These are phyloP conservation scores for Blumeriella jaapii DNA, from an alignment of 2,329 filamentous ascomycete species.

Conservation along the genomic window DNA sequence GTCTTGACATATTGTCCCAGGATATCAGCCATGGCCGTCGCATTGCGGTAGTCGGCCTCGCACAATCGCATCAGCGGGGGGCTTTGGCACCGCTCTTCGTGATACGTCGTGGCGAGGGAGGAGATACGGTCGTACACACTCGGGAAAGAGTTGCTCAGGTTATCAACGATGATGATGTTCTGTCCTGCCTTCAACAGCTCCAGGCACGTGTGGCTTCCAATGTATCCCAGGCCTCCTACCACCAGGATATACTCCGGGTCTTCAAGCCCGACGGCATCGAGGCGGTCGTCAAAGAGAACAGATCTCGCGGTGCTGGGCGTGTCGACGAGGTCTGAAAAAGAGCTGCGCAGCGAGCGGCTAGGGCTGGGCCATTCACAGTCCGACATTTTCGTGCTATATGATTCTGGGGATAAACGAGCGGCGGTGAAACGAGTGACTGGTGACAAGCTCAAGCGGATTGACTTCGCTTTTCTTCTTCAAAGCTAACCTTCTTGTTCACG, in stretches of 20 bases:
- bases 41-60: slow-evolving; percentile 23
- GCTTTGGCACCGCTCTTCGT: slow-evolving; percentile 7
- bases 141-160: slow-evolving; percentile 28
- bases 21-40: slow-evolving; percentile 13
- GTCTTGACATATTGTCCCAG: slow-evolving; percentile 13
- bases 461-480: too few species aligned
- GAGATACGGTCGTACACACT: slow-evolving; percentile 17
- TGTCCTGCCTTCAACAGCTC: slow-evolving; percentile 37
- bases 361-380: slow-evolving; percentile 2
- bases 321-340: slow-evolving; percentile 1
- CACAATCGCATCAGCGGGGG: slow-evolving; percentile 19
- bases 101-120: slow-evolving; percentile 14
- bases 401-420: background rate
- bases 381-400: slow-evolving; percentile 1
- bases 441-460: too few species aligned
- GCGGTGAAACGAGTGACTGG: background rate
- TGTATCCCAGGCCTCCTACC: slow-evolving; percentile 36
- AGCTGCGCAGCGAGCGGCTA: slow-evolving; percentile 3
- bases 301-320: slow-evolving; percentile 4
- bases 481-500: too few species aligned
- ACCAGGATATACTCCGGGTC: slow-evolving; percentile 27
- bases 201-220: slow-evolving; percentile 38
- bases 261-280: background rate
- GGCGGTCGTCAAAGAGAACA: slow-evolving; percentile 1
- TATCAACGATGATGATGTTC: slow-evolving; percentile 32